These are phyloP conservation scores for Fusarium sulawesiense DNA, from an alignment of 2,329 filamentous ascomycete genomes.

Conservation along the genomic window DNA sequence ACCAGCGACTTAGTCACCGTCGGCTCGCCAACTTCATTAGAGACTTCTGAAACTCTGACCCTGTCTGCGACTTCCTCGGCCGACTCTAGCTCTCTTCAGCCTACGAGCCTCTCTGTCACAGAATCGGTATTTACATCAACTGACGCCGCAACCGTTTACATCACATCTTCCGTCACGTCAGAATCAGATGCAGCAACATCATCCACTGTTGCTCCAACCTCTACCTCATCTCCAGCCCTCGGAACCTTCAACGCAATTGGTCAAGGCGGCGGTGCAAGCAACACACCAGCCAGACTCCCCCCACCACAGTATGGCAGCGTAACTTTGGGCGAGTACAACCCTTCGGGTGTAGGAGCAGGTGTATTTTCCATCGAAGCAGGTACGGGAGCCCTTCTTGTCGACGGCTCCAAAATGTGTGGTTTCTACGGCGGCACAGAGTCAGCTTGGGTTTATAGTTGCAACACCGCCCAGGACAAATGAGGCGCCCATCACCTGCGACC, in stretches of 20 bases:
- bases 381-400: not conserved
- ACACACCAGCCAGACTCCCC: not conserved
- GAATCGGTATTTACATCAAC: not conserved
- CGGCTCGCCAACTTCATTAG: not conserved
- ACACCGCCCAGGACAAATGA: not conserved
- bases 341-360: not conserved
- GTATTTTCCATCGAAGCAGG: not conserved
- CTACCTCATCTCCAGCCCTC: not conserved
- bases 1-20: not conserved
- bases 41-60: not conserved
- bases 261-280: not conserved
- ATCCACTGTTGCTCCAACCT: not conserved
- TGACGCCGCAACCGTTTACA: not conserved
- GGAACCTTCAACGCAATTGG: not conserved
- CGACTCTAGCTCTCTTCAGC: not conserved
- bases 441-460: not conserved
- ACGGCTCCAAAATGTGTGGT: not conserved
- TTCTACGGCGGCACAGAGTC: not conserved
- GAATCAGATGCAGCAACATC: not conserved
- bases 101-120: not conserved
- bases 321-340: not conserved
- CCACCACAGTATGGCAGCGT: not conserved
- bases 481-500: not conserved
- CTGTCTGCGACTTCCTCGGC: not conserved
- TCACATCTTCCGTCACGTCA: not conserved